Percentiles rank a stretch among this genome's conserved stretches.
Evolutionary conservation across 176 grass and related monocot genomes (phyloP).

Genomic region (Eremochloa ophiuroides): DNA sequence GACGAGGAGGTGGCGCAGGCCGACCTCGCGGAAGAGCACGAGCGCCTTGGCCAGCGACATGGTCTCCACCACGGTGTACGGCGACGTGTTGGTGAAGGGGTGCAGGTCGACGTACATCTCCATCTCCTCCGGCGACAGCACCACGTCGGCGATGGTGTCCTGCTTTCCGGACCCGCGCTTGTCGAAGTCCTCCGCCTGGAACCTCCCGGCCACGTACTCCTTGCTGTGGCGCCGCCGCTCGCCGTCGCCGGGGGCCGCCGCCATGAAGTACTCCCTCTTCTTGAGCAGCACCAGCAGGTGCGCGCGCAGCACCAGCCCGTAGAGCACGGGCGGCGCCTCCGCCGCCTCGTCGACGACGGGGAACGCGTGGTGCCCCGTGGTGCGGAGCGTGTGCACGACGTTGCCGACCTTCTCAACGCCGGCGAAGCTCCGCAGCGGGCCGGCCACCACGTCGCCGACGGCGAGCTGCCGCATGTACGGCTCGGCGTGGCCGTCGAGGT

Average conservation of each 20-base stretch:
- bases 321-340: constrained; percentile 54
- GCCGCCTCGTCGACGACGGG: constrained; percentile 79
- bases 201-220: constrained; percentile 29
- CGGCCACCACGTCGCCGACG: constrained; percentile 63
- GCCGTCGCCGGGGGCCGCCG: no score
- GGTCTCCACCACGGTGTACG: constrained; percentile 90
- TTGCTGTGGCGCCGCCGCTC: no score
- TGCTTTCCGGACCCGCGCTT: constrained; percentile 87
- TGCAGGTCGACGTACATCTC: constrained; percentile 96
- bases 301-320: constrained; percentile 67
- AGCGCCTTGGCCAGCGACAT: constrained; percentile 97
- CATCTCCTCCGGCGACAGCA: constrained; percentile 81
- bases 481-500: constrained; percentile 82
- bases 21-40: constrained; percentile 88
- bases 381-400: constrained; percentile 64
- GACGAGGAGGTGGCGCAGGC: constrained; percentile 80
- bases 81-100: constrained; percentile 87
- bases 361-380: constrained; percentile 84
- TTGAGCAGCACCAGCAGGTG: constrained; percentile 75
- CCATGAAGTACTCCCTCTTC: constrained; percentile 57
- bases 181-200: constrained; percentile 73
- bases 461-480: constrained; percentile 94
- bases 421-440: constrained; percentile 62
- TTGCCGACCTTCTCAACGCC: constrained; percentile 76
- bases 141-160: constrained; percentile 46